These are phyloP conservation scores for Ammopiptanthus mongolicus DNA, from an alignment of 306 rosid species.

Conservation along the genomic window DNA sequence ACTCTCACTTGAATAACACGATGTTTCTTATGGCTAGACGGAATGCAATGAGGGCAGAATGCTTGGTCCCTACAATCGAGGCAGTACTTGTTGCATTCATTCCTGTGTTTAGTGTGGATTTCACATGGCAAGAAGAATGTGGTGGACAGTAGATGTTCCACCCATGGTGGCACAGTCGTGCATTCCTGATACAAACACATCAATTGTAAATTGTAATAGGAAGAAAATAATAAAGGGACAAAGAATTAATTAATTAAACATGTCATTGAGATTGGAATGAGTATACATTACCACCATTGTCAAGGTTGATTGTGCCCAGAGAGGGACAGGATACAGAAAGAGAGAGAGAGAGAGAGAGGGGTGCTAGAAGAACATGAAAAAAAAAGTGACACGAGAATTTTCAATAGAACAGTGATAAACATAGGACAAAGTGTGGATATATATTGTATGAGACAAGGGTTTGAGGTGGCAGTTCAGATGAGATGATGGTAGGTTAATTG, in stretches of 20 bases:
- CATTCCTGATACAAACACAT: constrained; percentile 15
- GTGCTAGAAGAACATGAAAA: background rate
- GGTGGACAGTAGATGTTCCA: constrained; percentile 33
- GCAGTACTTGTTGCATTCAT: constrained; percentile 55
- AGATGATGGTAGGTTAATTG: constrained; percentile 10
- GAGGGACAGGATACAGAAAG: background rate
- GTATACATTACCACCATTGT: constrained; percentile 32
- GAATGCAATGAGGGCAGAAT: constrained; percentile 35
- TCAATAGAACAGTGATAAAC: background rate
- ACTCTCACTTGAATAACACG: constrained; percentile 42
- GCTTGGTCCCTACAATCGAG: constrained; percentile 33
- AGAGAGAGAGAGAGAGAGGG: too few species aligned
- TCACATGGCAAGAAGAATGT: constrained; percentile 35
- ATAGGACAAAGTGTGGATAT: background rate
- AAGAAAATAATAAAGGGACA: background rate
- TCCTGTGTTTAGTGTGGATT: constrained; percentile 22
- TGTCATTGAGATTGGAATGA: background rate
- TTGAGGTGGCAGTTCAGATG: constrained; percentile 9
- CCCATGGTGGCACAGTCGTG: constrained; percentile 38
- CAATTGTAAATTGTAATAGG: background rate
- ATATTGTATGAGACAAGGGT: background rate
- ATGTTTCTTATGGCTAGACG: constrained; percentile 38
- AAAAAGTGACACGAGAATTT: background rate
- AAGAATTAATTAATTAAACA: background rate
- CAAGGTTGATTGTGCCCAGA: background rate